Evolutionary conservation across 139 green algal species (phyloP).

Genomic region (Penium margaritaceum): DNA sequence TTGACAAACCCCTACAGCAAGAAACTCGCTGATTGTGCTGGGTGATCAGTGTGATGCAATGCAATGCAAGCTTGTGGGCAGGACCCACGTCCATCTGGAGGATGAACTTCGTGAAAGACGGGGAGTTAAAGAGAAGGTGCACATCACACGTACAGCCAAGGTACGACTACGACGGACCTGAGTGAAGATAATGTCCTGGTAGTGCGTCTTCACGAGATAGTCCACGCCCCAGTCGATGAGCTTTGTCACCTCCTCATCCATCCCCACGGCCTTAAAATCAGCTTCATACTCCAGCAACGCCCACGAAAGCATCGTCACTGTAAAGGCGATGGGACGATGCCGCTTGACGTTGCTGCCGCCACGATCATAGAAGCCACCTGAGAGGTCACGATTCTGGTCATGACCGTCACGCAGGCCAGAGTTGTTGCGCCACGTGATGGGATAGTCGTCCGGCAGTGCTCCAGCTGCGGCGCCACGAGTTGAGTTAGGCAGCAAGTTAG

Average conservation of each 20-base stretch:
- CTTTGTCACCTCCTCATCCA: conserved; percentile 8
- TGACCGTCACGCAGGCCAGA: conserved; percentile 31
- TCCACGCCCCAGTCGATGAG: conserved; percentile 62
- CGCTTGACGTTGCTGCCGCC: conserved; percentile 59
- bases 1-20: too few relatives aligned
- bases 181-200: conserved; percentile 49
- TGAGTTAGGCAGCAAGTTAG: too few relatives aligned
- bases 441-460: conserved; percentile 29
- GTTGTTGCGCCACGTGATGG: conserved; percentile 35
- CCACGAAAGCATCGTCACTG: conserved; percentile 50
- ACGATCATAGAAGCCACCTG: conserved; percentile 57
- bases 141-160: too few relatives aligned
- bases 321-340: conserved; percentile 51
- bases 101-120: too few relatives aligned
- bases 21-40: too few relatives aligned
- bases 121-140: too few relatives aligned
- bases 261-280: neutral
- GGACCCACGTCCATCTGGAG: too few relatives aligned
- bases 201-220: conserved; percentile 55
- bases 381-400: conserved; percentile 47
- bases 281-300: conserved; percentile 51
- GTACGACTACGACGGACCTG: too few relatives aligned
- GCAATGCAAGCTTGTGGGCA: too few relatives aligned
- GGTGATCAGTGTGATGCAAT: too few relatives aligned
- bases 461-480: too few relatives aligned